phyloP scores from a whole-genome alignment of 257 asterid species.

The Przewalskia tangutica region DNA sequence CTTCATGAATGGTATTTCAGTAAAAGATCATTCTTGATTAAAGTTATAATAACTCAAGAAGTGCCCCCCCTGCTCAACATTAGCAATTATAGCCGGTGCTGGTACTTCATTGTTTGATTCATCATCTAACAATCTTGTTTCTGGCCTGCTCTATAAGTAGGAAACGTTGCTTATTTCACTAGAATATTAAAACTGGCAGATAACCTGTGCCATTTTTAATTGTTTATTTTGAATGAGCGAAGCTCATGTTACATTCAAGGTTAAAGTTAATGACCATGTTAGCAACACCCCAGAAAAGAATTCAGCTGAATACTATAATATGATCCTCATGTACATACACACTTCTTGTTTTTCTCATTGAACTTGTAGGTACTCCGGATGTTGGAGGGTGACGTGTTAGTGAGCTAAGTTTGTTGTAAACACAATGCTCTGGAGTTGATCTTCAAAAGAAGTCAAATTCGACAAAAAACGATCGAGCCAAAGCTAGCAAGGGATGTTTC shows the following conservation, averaged over 20 bases:
- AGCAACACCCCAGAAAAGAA: background rate
- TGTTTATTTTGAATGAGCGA: background rate
- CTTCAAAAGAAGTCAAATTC: background rate
- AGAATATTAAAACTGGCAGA: background rate
- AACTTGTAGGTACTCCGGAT: slow-evolving; percentile 45
- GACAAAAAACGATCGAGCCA: background rate
- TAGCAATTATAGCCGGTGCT: too few relatives aligned
- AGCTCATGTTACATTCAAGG: background rate
- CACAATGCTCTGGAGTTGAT: background rate
- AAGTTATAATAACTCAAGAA: background rate
- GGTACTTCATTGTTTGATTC: background rate
- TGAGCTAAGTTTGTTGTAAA: slow-evolving; percentile 3
- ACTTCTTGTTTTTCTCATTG: background rate
- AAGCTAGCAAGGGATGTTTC: background rate
- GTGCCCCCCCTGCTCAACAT: background rate
- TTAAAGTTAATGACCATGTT: background rate
- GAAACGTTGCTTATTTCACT: background rate
- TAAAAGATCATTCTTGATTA: background rate
- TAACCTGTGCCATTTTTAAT: background rate
- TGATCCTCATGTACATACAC: background rate
- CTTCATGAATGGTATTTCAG: background rate
- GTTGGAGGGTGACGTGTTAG: slow-evolving; percentile 48
- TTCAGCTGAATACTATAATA: background rate
- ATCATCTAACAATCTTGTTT: background rate
- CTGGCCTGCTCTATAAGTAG: background rate